These are phyloP conservation scores for Gamarada debralockiae DNA, from an alignment of 495 filamentous ascomycete species.

Conservation along the genomic window DNA sequence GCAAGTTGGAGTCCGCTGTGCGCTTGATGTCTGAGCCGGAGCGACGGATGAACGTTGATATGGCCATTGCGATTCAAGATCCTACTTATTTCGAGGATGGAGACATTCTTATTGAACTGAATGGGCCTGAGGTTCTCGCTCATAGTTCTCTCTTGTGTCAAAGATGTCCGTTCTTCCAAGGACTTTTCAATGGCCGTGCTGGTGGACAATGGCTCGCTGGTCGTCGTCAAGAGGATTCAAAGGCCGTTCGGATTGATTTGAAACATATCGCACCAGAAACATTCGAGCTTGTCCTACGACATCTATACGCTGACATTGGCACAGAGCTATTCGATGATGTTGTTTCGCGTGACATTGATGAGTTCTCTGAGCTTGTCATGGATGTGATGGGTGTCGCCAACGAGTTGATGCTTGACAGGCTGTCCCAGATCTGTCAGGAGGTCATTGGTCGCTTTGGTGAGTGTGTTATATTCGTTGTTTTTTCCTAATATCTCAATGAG, in stretches of 20 bases:
- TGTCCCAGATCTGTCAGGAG: slow-evolving; percentile 87
- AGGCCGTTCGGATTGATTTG: slow-evolving; percentile 68
- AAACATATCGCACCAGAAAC: slow-evolving; percentile 68
- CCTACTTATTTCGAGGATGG: slow-evolving; percentile 65
- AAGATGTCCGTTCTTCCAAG: slow-evolving; percentile 89
- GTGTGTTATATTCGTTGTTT: too few species aligned
- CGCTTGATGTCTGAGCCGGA: slow-evolving; percentile 65
- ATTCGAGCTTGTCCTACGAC: slow-evolving; percentile 75
- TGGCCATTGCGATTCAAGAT: slow-evolving; percentile 62
- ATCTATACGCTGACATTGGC: slow-evolving; percentile 82
- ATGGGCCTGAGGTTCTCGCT: slow-evolving; percentile 57
- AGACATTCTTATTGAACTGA: slow-evolving; percentile 74
- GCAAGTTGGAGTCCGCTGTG: slow-evolving; percentile 66
- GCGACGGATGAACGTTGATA: slow-evolving; percentile 60
- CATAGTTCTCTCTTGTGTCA: slow-evolving; percentile 78
- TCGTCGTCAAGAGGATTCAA: slow-evolving; percentile 53
- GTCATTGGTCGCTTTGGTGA: slow-evolving; percentile 78
- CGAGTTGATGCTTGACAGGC: slow-evolving; percentile 89
- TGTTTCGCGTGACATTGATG: slow-evolving; percentile 65
- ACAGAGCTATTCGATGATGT: slow-evolving; percentile 78
- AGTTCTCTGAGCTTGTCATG: slow-evolving; percentile 83
- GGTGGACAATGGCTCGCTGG: slow-evolving; percentile 75
- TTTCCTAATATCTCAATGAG: too few species aligned
- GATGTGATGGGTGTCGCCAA: slow-evolving; percentile 89
- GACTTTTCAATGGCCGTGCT: slow-evolving; percentile 82